Conservation (phyloP, 108 stramenopile species). For the Skeletonema menzelii region DNA sequence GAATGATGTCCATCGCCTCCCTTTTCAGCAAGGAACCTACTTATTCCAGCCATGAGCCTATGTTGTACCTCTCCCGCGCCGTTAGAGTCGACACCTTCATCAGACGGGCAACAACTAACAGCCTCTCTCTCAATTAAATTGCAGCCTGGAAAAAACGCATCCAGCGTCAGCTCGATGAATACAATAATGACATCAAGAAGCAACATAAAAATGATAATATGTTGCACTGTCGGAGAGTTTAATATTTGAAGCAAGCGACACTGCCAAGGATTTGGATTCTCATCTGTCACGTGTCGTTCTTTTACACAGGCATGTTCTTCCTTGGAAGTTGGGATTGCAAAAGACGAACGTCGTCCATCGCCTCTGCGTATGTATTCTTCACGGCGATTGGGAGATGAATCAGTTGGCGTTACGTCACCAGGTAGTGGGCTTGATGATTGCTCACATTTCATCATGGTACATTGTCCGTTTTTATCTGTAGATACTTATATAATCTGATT, state of each 20-base stretch:
- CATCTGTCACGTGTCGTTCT: background rate
- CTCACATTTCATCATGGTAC: too few relatives aligned
- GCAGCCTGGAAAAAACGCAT: conserved; percentile 1
- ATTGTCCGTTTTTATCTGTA: too few relatives aligned
- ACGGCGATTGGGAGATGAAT: background rate
- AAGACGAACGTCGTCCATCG: background rate
- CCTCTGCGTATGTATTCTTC: background rate
- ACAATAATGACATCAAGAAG: background rate
- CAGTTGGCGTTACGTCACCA: too few relatives aligned
- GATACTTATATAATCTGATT: too few relatives aligned
- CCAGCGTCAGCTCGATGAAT: background rate
- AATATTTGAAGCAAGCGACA: background rate
- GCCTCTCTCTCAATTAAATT: background rate
- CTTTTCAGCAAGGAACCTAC: background rate
- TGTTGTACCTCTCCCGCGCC: background rate
- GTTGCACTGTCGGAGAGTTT: background rate
- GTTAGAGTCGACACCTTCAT: background rate
- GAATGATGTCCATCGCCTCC: background rate
- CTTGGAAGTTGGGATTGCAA: background rate
- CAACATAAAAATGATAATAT: background rate
- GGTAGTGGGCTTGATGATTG: too few relatives aligned
- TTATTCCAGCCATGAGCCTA: background rate
- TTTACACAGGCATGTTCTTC: background rate
- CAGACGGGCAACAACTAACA: background rate
- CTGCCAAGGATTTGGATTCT: background rate